Evolutionary conservation across 306 rosid genomes (phyloP).

Genomic region (Castanopsis chinensis): DNA sequence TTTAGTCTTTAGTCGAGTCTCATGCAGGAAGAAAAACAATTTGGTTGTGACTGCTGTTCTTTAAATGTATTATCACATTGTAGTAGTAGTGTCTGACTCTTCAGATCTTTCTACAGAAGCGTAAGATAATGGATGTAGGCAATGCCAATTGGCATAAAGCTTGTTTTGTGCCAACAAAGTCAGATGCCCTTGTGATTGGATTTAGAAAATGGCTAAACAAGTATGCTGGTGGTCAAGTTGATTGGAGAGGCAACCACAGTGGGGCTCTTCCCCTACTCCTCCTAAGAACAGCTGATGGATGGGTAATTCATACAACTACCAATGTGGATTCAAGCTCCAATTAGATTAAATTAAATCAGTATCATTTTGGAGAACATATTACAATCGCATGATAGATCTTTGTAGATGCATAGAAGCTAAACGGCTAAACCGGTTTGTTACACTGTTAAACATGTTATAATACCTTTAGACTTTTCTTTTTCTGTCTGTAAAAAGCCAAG

Average conservation of each 20-base stretch:
- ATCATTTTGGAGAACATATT: background rate
- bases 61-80: background rate
- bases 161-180: constrained; percentile 83
- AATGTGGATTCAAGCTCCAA: constrained; percentile 12
- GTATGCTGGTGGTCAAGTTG: constrained; percentile 75
- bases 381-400: background rate
- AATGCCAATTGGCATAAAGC: constrained; percentile 71
- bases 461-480: background rate
- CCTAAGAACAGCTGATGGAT: constrained; percentile 81
- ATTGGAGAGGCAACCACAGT: constrained; percentile 79
- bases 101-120: constrained; percentile 50
- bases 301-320: constrained; percentile 47
- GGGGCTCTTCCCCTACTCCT: constrained; percentile 81
- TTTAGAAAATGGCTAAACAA: constrained; percentile 85
- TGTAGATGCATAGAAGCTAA: background rate
- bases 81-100: background rate
- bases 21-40: background rate
- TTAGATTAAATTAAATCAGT: background rate
- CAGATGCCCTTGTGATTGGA: constrained; percentile 80
- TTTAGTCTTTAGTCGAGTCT: background rate
- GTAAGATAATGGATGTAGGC: constrained; percentile 56
- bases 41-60: background rate
- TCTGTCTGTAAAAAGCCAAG: background rate
- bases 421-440: background rate
- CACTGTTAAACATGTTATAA: background rate